These are phyloP conservation scores for Primulina eburnea DNA, from an alignment of 257 asterid species.

Conservation along the genomic window DNA sequence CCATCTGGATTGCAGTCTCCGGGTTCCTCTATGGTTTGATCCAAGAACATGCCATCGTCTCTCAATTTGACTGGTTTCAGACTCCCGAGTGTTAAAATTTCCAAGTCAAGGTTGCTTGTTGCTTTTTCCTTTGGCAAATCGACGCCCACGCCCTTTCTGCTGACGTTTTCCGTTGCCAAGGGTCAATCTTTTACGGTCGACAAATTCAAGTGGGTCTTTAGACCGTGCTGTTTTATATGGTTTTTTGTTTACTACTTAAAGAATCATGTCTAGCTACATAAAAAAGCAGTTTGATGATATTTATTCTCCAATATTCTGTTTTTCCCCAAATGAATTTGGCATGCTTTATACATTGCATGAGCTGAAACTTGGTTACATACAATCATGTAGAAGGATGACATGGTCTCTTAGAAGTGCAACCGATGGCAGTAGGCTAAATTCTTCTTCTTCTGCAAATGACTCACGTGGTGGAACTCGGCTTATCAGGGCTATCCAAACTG, in stretches of 20 bases:
- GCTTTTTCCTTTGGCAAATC: constrained; percentile 27
- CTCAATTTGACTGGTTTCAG: constrained; percentile 28
- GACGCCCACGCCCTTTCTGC: constrained; percentile 20
- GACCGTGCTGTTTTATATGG: not conserved
- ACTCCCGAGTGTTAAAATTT: constrained; percentile 1
- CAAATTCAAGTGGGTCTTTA: constrained; percentile 30
- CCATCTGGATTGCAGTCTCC: constrained; percentile 12
- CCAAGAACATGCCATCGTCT: constrained; percentile 28
- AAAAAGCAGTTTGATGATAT: not conserved
- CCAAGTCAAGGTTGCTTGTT: constrained; percentile 23
- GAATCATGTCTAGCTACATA: not conserved
- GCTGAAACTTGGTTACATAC: constrained; percentile 14
- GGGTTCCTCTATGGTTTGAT: constrained; percentile 26
- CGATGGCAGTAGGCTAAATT: constrained; percentile 49
- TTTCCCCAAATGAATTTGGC: not conserved
- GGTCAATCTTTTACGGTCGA: constrained; percentile 23
- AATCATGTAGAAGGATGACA: constrained; percentile 40
- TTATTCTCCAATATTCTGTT: not conserved
- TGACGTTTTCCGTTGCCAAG: constrained; percentile 13
- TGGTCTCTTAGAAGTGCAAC: constrained; percentile 70
- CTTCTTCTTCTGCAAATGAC: constrained; percentile 42
- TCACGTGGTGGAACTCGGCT: constrained; percentile 66
- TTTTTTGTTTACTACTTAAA: not conserved
- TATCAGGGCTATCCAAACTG: constrained; percentile 51
- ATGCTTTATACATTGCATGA: not conserved